Base-by-base conservation (phyloP, 352 stramenopile genomes). In the Globisporangium acanthophoron region DNA sequence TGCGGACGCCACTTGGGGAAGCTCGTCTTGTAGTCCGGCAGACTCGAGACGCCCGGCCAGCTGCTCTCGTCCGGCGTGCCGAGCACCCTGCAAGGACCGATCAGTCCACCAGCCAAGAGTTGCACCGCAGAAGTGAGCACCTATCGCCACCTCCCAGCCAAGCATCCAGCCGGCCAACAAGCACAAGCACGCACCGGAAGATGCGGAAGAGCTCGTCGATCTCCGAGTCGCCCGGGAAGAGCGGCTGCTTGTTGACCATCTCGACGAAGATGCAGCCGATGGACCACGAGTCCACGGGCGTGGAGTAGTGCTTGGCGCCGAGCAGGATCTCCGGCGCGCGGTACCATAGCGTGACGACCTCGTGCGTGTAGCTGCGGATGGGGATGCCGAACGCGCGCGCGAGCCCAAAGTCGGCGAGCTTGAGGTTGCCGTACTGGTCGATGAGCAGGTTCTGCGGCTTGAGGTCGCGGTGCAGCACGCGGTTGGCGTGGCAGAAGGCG, bases 151-250 rank as follows among this genome's bases (percentile, higher is more conserved):
- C 12, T 16, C 12, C 35, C 11, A 41, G 35, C 11, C 35, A 41
- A 41, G 7, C 33, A 39, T 3, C 6, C 33, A 39, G 31, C 5
- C 31, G 8, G 31, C 31, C 31, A 35, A 3, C 31, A 7, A 39
- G 24, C 8, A 9, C 33, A 9, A 8, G 39, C 18, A 65, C 65
- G 74, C 71, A 74, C 70, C 82, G 77, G 72, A 99, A 99, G 58
- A 99, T 99, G 48, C 98, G 97, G 73, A 98, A 99, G 29, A 99
- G 76, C 67, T 99, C 94, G 69, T 99, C 97, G 69, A 99, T 99
- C 75, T 99, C 97, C 27, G 93, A 99, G 68, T 99, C 95, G 16
- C 96, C 96, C 6, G 87, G 85, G 58, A 96, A 96, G 7, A 96
- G 64, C 27, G 85, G 85, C 68, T 92, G 82, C 51, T 92, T 90